phyloP scores from a whole-genome alignment of 2,329 filamentous ascomycete genomes.

The Teratosphaeria gauchensis region DNA sequence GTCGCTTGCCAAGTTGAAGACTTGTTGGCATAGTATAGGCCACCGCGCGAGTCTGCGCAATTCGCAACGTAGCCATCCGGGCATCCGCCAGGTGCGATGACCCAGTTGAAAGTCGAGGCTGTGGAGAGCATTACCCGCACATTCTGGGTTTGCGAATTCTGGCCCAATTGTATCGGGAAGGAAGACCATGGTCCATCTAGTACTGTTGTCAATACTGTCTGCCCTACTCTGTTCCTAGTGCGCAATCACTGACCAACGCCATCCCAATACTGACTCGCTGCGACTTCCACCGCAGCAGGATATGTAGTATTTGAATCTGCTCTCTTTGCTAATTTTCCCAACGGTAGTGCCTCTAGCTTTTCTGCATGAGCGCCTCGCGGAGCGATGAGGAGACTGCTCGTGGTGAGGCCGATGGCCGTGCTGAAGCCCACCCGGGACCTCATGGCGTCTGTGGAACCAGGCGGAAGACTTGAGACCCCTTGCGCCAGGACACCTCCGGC shows the following conservation, averaged over 20 bases:
- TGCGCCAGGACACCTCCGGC: neutral
- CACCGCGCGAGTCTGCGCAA: conserved; percentile 23
- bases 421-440: neutral
- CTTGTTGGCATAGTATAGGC: conserved; percentile 39
- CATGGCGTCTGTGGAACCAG: neutral
- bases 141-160: conserved; percentile 18
- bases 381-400: neutral
- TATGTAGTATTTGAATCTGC: conserved; percentile 11
- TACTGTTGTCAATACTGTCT: neutral
- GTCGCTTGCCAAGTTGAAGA: conserved; percentile 53
- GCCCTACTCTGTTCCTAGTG: neutral
- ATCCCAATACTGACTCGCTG: conserved; percentile 30
- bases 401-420: neutral
- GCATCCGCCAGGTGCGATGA: conserved; percentile 21
- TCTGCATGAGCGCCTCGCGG: neutral
- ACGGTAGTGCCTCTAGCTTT: neutral
- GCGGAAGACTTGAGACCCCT: neutral
- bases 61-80: conserved; percentile 16
- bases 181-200: conserved; percentile 28
- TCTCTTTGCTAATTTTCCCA: neutral
- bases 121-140: conserved; percentile 26
- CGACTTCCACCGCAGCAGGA: conserved; percentile 24
- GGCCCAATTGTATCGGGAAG: conserved; percentile 27
- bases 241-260: conserved; percentile 17
- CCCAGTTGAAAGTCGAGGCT: conserved; percentile 20